Base-by-base conservation (phyloP, 2,329 filamentous ascomycete genomes). In the Arachnopeziza araneosa region DNA sequence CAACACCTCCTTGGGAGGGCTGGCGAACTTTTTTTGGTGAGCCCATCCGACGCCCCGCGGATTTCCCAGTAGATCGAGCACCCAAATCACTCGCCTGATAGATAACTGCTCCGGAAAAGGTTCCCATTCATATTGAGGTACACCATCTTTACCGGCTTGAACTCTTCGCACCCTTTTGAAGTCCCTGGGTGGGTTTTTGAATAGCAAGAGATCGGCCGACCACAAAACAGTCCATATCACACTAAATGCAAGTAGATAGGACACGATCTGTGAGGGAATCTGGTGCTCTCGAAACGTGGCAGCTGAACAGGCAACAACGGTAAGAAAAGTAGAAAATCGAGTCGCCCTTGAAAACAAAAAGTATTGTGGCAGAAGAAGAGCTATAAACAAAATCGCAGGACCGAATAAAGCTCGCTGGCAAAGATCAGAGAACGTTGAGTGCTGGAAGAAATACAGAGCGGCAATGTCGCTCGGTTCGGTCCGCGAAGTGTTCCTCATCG, bases 31-130 rank as follows among this genome's bases (percentile, higher is more conserved):
- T 32, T 56, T 61, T 14, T 24, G 52, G 24, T 32, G 55, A 50
- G 50, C 56, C 60, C 60, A 61, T 49, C 60, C 56, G 2, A 61
- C 24, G n/a, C 56, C 60, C 19, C 60, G 48, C 1, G 49, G 22
- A 24, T 61, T 61, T 17, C 50, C 7, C 3, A 58, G 19, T 22
- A 61, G 26, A 49, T 61, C 60, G 6, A 56, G 17, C 17, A 52
- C 36, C 60, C 60, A 61, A 24, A 10, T 21, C 24, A 30, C 30
- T 12, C 60, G 23, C 30, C 24, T 44, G 23, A n/a, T 14, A 5
- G 44, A 26, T 2, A 60, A 9, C 4, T 50, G 17, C 44, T 56
- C 51, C 8, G 60, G 60, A 44, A 56, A 58, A 19, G 52, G 19
- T n/a, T 61, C 56, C 60, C 60, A 61, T 24, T 56, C 50, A 36